These are phyloP conservation scores for Penicillium sp. DNA, from an alignment of 2,329 filamentous ascomycete genomes.

Conservation along the genomic window DNA sequence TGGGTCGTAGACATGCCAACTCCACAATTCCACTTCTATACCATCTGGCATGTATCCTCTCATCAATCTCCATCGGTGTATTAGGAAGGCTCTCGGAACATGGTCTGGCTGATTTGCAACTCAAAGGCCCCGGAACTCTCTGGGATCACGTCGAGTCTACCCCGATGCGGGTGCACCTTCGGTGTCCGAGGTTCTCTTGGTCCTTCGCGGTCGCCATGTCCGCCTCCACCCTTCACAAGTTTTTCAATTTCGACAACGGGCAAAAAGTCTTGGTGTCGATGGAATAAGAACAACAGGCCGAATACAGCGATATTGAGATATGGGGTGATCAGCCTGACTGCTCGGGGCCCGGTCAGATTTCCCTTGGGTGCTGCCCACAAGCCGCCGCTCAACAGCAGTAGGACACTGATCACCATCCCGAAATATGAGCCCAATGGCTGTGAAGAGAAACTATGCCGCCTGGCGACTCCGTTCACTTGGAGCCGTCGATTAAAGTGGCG, in stretches of 20 bases:
- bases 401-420: conserved; percentile 51
- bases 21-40: neutral
- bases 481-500: conserved; percentile 53
- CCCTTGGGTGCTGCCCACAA: conserved; percentile 66
- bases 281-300: conserved; percentile 52
- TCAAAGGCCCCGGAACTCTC: neutral
- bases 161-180: neutral
- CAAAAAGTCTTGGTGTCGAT: conserved; percentile 39
- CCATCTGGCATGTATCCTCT: neutral
- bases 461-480: conserved; percentile 37
- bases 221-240: neutral
- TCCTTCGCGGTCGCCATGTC: neutral
- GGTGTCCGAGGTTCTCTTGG: neutral
- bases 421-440: conserved; percentile 66
- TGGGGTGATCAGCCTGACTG: conserved; percentile 57
- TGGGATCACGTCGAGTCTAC: neutral
- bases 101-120: conserved; percentile 1
- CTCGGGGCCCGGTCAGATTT: conserved; percentile 54
- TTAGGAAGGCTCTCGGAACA: neutral
- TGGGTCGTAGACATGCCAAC: neutral
- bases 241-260: conserved; percentile 2
- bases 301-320: conserved; percentile 65
- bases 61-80: neutral
- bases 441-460: conserved; percentile 52
- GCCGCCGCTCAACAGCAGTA: conserved; percentile 68